Base-by-base conservation (phyloP, 306 rosid genomes). In the Quercus agrifolia region DNA sequence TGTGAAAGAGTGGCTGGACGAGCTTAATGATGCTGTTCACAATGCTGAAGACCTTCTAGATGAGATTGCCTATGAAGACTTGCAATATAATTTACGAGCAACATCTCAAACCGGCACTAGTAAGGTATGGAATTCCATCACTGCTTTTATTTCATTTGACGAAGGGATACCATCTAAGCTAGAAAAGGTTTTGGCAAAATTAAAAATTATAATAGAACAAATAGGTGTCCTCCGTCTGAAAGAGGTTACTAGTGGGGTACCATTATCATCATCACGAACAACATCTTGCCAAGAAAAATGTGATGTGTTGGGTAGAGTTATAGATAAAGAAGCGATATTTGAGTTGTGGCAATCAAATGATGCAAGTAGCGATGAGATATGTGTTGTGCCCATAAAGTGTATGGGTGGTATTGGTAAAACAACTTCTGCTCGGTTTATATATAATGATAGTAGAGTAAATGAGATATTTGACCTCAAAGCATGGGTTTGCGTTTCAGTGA, bases 331-430 rank as follows among this genome's bases (percentile, higher is more conserved):
- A 1, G 18, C 9, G 31, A 28, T 73, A 3, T 6, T 77, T 1
- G 6, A 73, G 2, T 46, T 64, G 31, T 30, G 70, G 61, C n/a
- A 19, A 10, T 56, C 35, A 1, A 8, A 19, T 18, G 59, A 41
- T 5, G n/a, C 19, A 4, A 12, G 49, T 27, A 49, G 19, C 9
- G 9, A 6, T 17, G 33, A 11, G 19, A 35, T 41, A 25, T 66
- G 52, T 33, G 25, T 80, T 58, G 8, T 80, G 23, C 28, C 79
- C 10, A 25, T 80, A 21, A 58, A 54, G n/a, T 74, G 83, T 17
- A 73, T 73, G 74, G 83, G 78, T 12, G 74, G 83, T 11, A 6
- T 74, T 10, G 78, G 75, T 0, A 74, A 80, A 72, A 80, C 70
- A 11, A 80, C 75, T 0, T 62, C 74, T 0, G 79, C 78, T 14